phyloP scores from a whole-genome alignment of 331 rosid species.

The Stylosanthes scabra region DNA sequence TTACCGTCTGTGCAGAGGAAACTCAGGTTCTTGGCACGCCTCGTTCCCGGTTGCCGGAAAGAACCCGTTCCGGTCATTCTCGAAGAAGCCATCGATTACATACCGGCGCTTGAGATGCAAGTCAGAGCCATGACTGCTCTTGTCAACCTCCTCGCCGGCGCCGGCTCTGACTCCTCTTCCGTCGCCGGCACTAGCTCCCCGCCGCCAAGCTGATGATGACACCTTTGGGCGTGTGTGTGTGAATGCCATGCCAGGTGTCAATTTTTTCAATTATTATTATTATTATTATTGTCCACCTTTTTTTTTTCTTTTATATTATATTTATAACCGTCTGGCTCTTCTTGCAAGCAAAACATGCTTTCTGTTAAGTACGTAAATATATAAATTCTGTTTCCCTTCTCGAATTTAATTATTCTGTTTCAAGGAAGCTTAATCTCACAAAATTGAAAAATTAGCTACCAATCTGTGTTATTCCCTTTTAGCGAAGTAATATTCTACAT shows the following conservation, averaged over 20 bases:
- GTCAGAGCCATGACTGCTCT: constrained; percentile 83
- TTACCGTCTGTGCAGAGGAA: constrained; percentile 81
- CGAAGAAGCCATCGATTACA: constrained; percentile 87
- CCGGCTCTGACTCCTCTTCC: constrained; percentile 22
- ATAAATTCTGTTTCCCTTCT: background rate
- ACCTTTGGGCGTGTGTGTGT: constrained; percentile 22
- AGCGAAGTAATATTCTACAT: background rate
- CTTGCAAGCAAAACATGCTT: constrained; percentile 40
- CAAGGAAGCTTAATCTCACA: constrained; percentile 36
- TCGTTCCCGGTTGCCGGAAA: constrained; percentile 97
- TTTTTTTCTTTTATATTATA: background rate
- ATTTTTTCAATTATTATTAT: background rate
- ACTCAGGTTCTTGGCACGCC: constrained; percentile 71
- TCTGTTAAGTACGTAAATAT: constrained; percentile 26
- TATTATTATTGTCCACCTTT: constrained; percentile 10
- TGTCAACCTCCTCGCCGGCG: constrained; percentile 53
- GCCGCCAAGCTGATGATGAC: constrained; percentile 46
- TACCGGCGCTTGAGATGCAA: constrained; percentile 96
- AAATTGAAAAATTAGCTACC: background rate
- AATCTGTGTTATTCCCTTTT: background rate
- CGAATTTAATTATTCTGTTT: background rate
- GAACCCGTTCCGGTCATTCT: constrained; percentile 83
- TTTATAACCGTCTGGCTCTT: constrained; percentile 6
- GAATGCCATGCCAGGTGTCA: constrained; percentile 41
- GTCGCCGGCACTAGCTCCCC: constrained; percentile 41